Percentiles rank a stretch among this genome's conserved stretches.
Conservation (phyloP, 2,329 filamentous ascomycete species). For the Fusarium solani-melongenae region DNA sequence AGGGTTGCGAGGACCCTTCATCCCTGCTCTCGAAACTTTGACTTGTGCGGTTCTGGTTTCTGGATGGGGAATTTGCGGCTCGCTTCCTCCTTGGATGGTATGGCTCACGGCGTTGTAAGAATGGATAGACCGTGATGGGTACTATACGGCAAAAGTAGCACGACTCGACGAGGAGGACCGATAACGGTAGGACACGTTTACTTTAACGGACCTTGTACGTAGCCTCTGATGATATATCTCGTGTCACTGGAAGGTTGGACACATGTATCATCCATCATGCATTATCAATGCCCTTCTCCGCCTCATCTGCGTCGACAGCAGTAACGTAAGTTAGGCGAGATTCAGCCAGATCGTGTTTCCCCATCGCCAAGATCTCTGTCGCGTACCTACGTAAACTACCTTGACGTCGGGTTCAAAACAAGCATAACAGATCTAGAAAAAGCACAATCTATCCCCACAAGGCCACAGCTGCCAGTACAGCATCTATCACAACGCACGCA, state of each 20-base stretch:
- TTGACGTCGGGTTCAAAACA: neutral
- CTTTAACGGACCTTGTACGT: neutral
- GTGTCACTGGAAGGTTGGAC: neutral
- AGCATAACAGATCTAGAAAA: constrained; percentile 13
- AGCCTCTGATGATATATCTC: constrained; percentile 19
- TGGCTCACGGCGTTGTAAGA: neutral
- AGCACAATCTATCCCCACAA: constrained; percentile 12
- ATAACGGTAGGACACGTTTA: neutral
- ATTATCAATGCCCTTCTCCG: neutral
- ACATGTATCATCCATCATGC: neutral
- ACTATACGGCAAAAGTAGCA: neutral
- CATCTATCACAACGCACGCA: neutral
- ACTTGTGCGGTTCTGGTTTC: neutral
- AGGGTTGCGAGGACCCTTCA: neutral
- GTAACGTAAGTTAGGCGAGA: neutral
- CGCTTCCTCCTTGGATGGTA: neutral
- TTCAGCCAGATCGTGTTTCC: neutral
- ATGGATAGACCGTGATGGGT: neutral
- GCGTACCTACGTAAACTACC: neutral
- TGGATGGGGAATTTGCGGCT: neutral
- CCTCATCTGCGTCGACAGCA: neutral
- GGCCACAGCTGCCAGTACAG: constrained; percentile 4
- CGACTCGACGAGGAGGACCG: neutral
- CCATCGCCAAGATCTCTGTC: constrained; percentile 4
- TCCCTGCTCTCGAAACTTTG: constrained; percentile 9